A percentile compares a stretch with the other conserved stretches of the same genome.
Conservation (phyloP, 495 filamentous ascomycete genomes). For the Aspergillus conjunctus region DNA sequence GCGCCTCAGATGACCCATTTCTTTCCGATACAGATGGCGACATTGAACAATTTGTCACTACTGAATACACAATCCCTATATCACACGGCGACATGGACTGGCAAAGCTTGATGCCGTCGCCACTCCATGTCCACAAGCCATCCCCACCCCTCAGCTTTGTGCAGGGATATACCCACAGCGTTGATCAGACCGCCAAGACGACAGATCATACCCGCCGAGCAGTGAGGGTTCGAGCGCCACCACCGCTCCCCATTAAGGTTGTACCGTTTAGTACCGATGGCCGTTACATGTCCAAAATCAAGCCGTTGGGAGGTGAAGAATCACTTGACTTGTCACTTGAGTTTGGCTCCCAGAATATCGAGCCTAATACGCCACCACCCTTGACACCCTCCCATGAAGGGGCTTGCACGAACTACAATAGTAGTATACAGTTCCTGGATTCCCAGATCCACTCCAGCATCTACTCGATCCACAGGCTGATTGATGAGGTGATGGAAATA, state of each 20-base stretch:
- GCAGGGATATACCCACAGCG: background rate
- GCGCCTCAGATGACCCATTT: conserved; percentile 32
- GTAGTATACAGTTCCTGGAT: conserved; percentile 29
- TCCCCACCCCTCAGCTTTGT: background rate
- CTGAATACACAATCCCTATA: background rate
- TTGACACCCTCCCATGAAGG: conserved; percentile 14
- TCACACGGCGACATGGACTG: background rate
- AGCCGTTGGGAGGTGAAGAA: background rate
- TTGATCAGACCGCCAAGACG: conserved; percentile 1
- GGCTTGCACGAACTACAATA: conserved; percentile 28
- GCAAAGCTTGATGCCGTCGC: conserved; percentile 28
- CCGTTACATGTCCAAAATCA: background rate
- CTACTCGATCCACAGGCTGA: conserved; percentile 24
- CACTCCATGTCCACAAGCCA: conserved; percentile 32
- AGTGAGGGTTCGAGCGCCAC: conserved; percentile 19
- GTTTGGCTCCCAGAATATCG: background rate
- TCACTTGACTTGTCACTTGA: background rate
- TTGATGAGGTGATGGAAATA: conserved; percentile 29
- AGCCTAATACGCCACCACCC: background rate
- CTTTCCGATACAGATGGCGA: conserved; percentile 22
- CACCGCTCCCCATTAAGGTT: conserved; percentile 31
- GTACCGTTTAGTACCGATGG: conserved; percentile 9
- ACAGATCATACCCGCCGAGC: background rate
- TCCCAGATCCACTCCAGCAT: conserved; percentile 32
- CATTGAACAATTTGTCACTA: background rate